Evolutionary conservation across 2,329 filamentous ascomycete species (phyloP), one percentile per base, ranked within the genome.

Genomic region (Thelonectria blattea): DNA sequence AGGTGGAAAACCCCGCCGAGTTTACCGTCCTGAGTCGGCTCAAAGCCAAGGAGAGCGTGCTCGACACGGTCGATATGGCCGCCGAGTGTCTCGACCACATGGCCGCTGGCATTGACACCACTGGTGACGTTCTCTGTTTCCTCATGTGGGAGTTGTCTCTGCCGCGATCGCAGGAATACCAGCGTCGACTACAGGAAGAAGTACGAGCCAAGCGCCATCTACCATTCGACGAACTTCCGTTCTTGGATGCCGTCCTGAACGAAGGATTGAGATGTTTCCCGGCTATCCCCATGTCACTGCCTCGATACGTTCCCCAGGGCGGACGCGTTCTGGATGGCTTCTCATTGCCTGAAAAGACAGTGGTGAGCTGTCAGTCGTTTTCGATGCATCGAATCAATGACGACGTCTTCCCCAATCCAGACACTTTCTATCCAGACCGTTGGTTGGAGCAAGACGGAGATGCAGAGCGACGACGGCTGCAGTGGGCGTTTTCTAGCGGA

Each of bases 381-480:
- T 88, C 85, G 11, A 78, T 87, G 34, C 85, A 89, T 64, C 81
- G 83, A 18, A 77, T 86, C 57, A 83, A 89, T 64, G 73, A 77
- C 11, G 82, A 88, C 57, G 89, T 92, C 1, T 98, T 96, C 72
- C 87, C 89, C 1, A 84, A 93, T 45, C 90, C 93, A 0, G 90
- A 96, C 61, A 77, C 75, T 6, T 97, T 93, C 71, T 82, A 88
- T 52, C 93, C 93, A 0, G 91, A 94, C 58, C 84, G 94, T 66
- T 97, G 93, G 93, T 85, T 97, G 65, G 86, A 83, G 15, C 81
- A 84, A 9, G 83, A 88, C 47, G 92, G 91, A 2, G 91, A 94
- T 68, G 83, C 89, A 60, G 90, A 94, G 68, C 80, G 86, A 58
- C 85, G 85, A 66, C 78, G 85, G 45, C 69, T 85, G 8, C 85